phyloP scores from a whole-genome alignment of 805 yeast species.

The Lachancea cidri region DNA sequence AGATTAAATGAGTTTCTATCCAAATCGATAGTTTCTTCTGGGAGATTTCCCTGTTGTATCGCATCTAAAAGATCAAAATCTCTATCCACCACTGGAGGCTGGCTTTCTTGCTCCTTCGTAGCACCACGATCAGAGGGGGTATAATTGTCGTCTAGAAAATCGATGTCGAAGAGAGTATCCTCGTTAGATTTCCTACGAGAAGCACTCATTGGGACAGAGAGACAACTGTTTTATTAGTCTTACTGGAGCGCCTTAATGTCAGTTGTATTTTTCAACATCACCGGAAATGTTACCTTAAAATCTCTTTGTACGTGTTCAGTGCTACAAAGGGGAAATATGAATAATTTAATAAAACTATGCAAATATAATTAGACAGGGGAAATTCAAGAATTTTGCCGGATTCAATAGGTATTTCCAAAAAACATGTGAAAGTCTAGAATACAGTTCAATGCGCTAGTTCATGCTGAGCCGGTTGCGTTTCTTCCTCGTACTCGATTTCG shows the following conservation, averaged over 20 bases:
- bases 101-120: background rate
- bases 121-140: constrained; percentile 10
- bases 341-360: background rate
- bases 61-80: constrained; percentile 16
- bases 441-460: constrained; percentile 22
- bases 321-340: too few species aligned
- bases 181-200: constrained; percentile 8
- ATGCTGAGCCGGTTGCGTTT: constrained; percentile 37
- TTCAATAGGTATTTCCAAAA: too few species aligned
- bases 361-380: background rate
- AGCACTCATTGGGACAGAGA: constrained; percentile 2
- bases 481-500: constrained; percentile 83
- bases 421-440: background rate
- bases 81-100: constrained; percentile 12
- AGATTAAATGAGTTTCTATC: constrained; percentile 22
- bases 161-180: constrained; percentile 38
- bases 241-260: too few species aligned
- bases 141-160: constrained; percentile 27
- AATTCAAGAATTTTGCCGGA: too few species aligned
- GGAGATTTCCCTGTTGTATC: constrained; percentile 25
- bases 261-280: too few species aligned
- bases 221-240: too few species aligned
- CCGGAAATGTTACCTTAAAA: too few species aligned
- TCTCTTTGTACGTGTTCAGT: too few species aligned
- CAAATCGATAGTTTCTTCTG: constrained; percentile 33